Evolutionary conservation across 176 grass and related monocot species (phyloP), one percentile per base, ranked within the genome.

Genomic region (Pontederia paniculata): DNA sequence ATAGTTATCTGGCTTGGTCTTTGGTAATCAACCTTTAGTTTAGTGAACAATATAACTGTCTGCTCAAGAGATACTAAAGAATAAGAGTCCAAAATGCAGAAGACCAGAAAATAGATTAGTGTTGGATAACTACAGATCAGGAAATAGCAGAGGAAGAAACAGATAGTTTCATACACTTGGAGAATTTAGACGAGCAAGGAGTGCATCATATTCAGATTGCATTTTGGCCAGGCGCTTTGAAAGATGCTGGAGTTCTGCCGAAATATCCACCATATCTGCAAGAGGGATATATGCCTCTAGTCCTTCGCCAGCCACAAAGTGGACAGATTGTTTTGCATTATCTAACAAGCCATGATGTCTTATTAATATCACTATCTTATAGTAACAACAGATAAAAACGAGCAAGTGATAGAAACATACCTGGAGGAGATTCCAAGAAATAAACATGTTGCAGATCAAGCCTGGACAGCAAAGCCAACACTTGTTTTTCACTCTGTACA

Each of bases 201-300:
- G 72, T 72, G 80, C 69, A 42, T 88, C 86, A 75, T 97, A 97
- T 67, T 90, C 93, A 50, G 74, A 71, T 69, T 97, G 86, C 77
- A 97, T 90, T 74, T 97, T 97, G 15, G 80, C 71, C 13, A 97
- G 93, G 9, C 93, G 93, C 57, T 90, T 97, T 5, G 93, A 75
- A 45, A 97, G 72, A 57, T 86, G 74, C 42, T 97, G 73, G 50
- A 95, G 70, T 84, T 95, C 84, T 46, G 79, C 84, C 10, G 84
- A 85, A 48, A 95, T 79, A 56, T 90, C 86, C 31, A 97, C 93
- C 93, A 90, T 97, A 55, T 88, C 93, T 46, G 80, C 83, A 56
- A 97, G 72, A 55, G 93, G 93, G 55, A 97, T 80, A 77, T 90
- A 90, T 51, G 86, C 83, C 66, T 90, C 93, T 69, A 90, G 51